Evolutionary conservation across 441 rosid genomes (phyloP).

Genomic region (Lepidium campestre): DNA sequence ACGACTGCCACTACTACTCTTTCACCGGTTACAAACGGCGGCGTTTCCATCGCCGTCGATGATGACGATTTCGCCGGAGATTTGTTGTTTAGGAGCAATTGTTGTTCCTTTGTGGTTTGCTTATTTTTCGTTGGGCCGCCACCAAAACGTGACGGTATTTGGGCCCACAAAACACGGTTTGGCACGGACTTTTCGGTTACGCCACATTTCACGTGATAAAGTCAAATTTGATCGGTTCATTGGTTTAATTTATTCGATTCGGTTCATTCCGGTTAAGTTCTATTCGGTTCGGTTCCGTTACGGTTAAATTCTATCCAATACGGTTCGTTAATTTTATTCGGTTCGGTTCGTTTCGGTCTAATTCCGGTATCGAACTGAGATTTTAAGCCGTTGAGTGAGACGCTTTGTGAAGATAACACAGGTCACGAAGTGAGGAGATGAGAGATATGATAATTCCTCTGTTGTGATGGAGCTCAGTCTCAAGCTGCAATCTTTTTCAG

Average conservation of each 20-base stretch:
- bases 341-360: neutral
- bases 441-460: neutral
- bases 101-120: neutral
- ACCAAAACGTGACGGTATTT: neutral
- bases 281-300: neutral
- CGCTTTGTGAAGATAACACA: neutral
- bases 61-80: neutral
- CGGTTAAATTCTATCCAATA: too few relatives aligned
- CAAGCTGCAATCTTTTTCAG: constrained; percentile 30
- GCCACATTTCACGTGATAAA: neutral
- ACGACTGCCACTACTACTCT: constrained; percentile 67
- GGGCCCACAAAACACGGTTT: constrained; percentile 21
- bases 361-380: neutral
- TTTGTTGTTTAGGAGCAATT: neutral
- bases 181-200: constrained; percentile 16
- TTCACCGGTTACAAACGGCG: constrained; percentile 63
- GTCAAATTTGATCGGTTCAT: neutral
- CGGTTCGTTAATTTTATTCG: neutral
- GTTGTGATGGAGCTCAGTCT: constrained; percentile 43
- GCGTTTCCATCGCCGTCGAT: constrained; percentile 4
- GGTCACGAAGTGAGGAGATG: neutral
- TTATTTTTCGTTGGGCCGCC: neutral
- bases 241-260: neutral
- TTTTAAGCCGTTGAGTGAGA: constrained; percentile 5
- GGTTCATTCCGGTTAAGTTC: neutral